Evolutionary conservation across 2,329 filamentous ascomycete species (phyloP), one percentile per base, ranked within the genome.

Genomic region (Sclerotinia borealis): DNA sequence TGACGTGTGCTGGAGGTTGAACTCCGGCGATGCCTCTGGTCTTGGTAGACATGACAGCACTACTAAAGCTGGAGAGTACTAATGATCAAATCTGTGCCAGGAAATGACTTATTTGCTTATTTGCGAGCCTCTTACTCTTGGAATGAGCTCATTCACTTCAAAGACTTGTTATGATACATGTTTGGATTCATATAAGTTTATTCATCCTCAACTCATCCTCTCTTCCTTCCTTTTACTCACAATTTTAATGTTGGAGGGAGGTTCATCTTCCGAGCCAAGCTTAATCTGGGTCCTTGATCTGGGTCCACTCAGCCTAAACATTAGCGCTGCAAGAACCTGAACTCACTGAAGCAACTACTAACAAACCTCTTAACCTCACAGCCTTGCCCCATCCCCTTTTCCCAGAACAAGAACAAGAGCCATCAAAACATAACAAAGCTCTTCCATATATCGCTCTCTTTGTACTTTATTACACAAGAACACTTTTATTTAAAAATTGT

Each of bases 241-340:
- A 41, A 17, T 54, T n/a, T 27, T 43, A 19, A 19, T 43, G 19
- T n/a, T 43, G 37, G 49, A 34, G 39, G 27, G n/a, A n/a, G n/a
- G n/a, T n/a, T 56, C 54, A 43, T 56, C 54, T 56, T 45, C 54
- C 36, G 27, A 56, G 54, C 39, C 54, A 27, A 56, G 54, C 54
- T 45, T 56, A 25, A 34, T n/a, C n/a, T n/a, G n/a, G n/a, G n/a
- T n/a, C n/a, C 8, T 45, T 47, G 3, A 22, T 51, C 49, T 55
- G 39, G 54, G 39, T 56, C 54, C 54, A 43, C 54, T 56, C 54
- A 56, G 54, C 54, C 54, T 56, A 45, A 25, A 56, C 17, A 56
- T 56, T 56, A 56, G 54, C 39, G 54, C 27, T 56, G 37, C 22
- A 17, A 56, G 39, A 34, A 56, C 37, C 8, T 56, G 13, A 43